Base-by-base conservation (phyloP, 768 basidiomycete species). In the Mycena chlorophos region DNA sequence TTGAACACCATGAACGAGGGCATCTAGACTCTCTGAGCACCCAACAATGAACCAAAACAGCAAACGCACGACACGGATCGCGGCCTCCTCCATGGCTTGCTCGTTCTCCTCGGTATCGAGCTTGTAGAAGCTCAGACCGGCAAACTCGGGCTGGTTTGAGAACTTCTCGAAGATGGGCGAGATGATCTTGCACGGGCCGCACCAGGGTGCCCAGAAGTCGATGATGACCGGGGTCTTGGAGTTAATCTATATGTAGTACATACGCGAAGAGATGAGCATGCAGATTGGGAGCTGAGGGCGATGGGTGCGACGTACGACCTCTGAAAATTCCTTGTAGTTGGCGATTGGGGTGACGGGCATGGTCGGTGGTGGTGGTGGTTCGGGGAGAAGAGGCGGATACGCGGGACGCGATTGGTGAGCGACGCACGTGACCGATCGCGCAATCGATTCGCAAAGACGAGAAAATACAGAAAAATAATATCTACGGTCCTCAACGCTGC, bases 131-230 rank as follows among this genome's bases (percentile, higher is more conserved):
- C 77, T 75, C 52, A 87, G 66, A 13, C 66, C 71, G 2, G 69
- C 57, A 50, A 62, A 65, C 20, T 69, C 66, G 4, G 62, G 60
- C 12, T 64, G 39, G 0, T 71, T 60, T 3, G 83, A 75, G n/a
- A 86, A 65, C 58, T 78, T 73, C 68, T 87, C 84, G 61, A 88
- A 84, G 38, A 86, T 65, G 51, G 88, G 88, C 19, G 80, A 80
- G 70, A 89, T 88, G 37, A 75, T 58, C 53, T 71, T 76, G 81
- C 87, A 89, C 14, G 87, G 87, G 16, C 86, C 86, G 69, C 84
- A 89, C 88, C 88, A 89, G 2, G 81, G 79, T 37, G 88, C 88
- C 85, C 85, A 87, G 72, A 90, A 89, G 71, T 90, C 86, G 64
- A 90, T 75, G 17, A 86, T 66, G 59, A 76, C 70, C 57, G 73